Conservation (phyloP, 192 early-diverging fungal genomes). For the Linnemannia schmuckeri region DNA sequence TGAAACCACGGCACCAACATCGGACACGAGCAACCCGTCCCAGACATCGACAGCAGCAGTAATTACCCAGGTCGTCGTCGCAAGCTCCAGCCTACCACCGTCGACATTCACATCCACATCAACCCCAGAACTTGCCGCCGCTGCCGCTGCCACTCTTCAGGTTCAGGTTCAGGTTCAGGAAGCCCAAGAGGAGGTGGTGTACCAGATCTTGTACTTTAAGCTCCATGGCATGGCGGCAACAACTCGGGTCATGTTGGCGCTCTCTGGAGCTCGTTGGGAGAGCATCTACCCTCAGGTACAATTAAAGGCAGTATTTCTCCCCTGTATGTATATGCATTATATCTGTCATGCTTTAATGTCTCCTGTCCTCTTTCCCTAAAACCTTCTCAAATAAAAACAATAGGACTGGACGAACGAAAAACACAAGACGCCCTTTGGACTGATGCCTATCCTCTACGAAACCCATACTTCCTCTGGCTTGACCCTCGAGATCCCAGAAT, state of each 20-base stretch:
- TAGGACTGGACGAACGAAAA: constrained; percentile 38
- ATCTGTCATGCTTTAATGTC: neutral
- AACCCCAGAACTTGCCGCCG: constrained; percentile 4
- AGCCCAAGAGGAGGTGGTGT: neutral
- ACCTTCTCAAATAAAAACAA: too few relatives aligned
- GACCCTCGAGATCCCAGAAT: constrained; percentile 59
- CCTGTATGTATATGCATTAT: neutral
- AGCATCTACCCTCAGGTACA: constrained; percentile 30
- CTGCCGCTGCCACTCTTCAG: neutral
- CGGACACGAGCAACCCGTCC: too few relatives aligned
- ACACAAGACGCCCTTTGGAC: constrained; percentile 13
- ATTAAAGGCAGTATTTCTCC: neutral
- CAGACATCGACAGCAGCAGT: neutral
- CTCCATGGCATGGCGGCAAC: constrained; percentile 48
- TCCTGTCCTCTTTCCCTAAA: neutral
- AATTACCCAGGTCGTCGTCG: too few relatives aligned
- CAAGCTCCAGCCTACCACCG: neutral
- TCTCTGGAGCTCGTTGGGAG: constrained; percentile 29
- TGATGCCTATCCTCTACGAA: constrained; percentile 46
- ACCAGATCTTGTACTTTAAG: constrained; percentile 40
- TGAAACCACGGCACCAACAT: neutral
- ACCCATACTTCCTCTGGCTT: constrained; percentile 5
- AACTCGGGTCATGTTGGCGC: constrained; percentile 25
- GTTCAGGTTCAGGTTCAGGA: neutral
- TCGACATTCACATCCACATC: constrained; percentile 25